phyloP scores from a whole-genome alignment of 78 protist genomes.

The Protostelium mycophagum region DNA sequence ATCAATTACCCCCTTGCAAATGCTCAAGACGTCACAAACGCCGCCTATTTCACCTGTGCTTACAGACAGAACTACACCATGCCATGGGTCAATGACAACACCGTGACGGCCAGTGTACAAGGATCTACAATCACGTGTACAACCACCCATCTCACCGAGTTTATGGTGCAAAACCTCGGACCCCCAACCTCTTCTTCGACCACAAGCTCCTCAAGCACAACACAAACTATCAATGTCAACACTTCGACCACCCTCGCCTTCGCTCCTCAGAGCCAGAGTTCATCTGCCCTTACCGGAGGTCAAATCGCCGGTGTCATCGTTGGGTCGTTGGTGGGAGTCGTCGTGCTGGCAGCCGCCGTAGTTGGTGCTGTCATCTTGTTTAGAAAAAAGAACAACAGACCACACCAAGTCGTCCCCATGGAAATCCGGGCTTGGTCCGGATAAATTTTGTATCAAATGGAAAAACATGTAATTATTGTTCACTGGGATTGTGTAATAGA shows the following conservation, averaged over 20 bases:
- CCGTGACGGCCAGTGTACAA: neutral
- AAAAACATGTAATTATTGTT: too few relatives aligned
- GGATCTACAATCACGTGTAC: neutral
- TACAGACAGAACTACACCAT: neutral
- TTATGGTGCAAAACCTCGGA: neutral
- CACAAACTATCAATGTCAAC: neutral
- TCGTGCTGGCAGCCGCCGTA: neutral
- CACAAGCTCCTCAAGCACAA: neutral
- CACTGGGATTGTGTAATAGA: too few relatives aligned
- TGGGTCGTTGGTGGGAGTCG: neutral
- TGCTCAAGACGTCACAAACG: neutral
- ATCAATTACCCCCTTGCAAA: neutral
- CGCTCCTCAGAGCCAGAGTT: neutral
- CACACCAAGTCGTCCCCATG: too few relatives aligned
- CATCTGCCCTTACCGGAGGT: neutral
- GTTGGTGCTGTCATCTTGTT: too few relatives aligned
- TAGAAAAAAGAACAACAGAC: too few relatives aligned
- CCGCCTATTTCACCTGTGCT: neutral
- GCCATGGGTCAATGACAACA: neutral
- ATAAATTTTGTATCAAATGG: too few relatives aligned
- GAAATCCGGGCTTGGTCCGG: too few relatives aligned
- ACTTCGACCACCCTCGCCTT: neutral
- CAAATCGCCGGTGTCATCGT: neutral
- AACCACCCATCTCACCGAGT: neutral
- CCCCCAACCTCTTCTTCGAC: too few relatives aligned